Base-by-base conservation (phyloP, 1,284 basidiomycete species). In the Gomphus bonarii region DNA sequence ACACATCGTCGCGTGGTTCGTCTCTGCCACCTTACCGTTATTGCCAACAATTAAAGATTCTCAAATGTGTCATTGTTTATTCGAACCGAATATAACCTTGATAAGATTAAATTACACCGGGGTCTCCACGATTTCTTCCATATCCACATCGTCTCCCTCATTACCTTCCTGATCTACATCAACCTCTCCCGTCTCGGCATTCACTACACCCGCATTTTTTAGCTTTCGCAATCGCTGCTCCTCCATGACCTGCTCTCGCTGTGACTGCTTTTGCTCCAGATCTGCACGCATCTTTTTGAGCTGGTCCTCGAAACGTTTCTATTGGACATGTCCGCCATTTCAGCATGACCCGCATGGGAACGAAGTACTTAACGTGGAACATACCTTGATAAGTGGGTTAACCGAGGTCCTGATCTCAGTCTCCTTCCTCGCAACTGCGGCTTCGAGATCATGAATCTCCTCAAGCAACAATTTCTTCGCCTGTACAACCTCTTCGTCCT, bases 251-350 rank as follows among this genome's bases (percentile, higher is more conserved):
- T 88, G 85, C 61, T 89, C 88, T 52, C 85, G 76, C 67, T 91
- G 89, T 0, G 80, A 78, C n/a, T 82, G 72, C 68, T 95, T 95
- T 75, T 86, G 84, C 62, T 93, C 90, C 50, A 95, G 73, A 66
- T 97, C 93, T 38, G 84, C 81, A 46, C 86, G 82, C 55, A 97
- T 75, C 68, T 94, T 95, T 72, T 85, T 87, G 64, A 95, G 73
- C 3, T 90, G 88, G 67, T 95, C 93, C 69, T 95, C 91, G 72
- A 95, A 95, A 36, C 94, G 91, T 80, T 89, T 89, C 87, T 94
- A 63, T 54, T 28, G 22, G 16, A 16, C 36, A 28, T 58, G 20
- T 54, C 38, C 33, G 12, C 25, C 25, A 53, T 55, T 6, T 60
- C 31, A 60, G n/a, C 59, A 28, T n/a, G n/a, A 8, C n/a, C 60